These are phyloP conservation scores for Murraya koenigii DNA, from an alignment of 345 rosid genomes.

Conservation along the genomic window DNA sequence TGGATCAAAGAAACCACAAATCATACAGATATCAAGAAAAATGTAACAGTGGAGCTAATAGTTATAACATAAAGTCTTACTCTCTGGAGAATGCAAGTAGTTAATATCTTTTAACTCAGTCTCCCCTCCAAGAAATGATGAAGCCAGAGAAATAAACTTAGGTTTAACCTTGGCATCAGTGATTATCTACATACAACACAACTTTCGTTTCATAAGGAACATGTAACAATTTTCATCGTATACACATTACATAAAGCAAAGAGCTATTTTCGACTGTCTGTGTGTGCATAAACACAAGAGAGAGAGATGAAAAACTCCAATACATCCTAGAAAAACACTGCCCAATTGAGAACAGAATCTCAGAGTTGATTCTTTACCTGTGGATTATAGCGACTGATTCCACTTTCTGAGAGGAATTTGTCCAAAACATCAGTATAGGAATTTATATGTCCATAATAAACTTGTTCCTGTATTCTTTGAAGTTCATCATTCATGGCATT, in stretches of 20 bases:
- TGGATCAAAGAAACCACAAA: constrained; percentile 18
- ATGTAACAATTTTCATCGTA: neutral
- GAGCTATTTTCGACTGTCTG: neutral
- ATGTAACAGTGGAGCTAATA: constrained; percentile 10
- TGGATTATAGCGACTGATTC: constrained; percentile 91
- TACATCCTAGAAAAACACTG: neutral
- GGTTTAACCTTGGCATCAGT: constrained; percentile 62
- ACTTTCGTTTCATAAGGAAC: neutral
- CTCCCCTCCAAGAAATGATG: constrained; percentile 56
- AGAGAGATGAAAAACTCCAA: neutral
- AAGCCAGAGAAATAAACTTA: constrained; percentile 61
- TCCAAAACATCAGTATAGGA: constrained; percentile 84
- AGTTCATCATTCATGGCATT: constrained; percentile 96
- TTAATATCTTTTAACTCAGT: constrained; percentile 58
- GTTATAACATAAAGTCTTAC: constrained; percentile 41
- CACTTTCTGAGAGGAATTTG: constrained; percentile 79
- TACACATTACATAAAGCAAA: constrained; percentile 1
- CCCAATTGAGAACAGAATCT: neutral
- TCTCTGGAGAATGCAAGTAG: constrained; percentile 82
- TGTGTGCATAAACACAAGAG: neutral
- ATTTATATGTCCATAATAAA: constrained; percentile 85
- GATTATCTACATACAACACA: constrained; percentile 56
- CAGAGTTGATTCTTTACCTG: constrained; percentile 46
- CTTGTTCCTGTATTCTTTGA: constrained; percentile 92
- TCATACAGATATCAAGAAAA: constrained; percentile 21